Evolutionary conservation across 2,329 filamentous ascomycete species (phyloP), one percentile per base, ranked within the genome.

Genomic region (Pseudogymnoascus sp.): DNA sequence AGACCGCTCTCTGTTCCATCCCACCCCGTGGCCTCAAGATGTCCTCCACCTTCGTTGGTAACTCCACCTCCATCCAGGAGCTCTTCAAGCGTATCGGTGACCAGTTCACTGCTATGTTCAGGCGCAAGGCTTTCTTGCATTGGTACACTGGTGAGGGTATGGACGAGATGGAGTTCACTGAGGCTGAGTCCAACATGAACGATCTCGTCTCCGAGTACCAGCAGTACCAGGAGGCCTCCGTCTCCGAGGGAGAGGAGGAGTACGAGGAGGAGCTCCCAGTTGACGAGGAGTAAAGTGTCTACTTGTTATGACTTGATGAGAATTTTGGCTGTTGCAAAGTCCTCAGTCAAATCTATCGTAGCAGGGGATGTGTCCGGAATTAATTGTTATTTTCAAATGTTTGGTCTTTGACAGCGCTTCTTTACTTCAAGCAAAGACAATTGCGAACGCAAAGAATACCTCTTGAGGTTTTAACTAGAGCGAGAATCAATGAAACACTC

Each of bases 161-260:
- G 95, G 95, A 99, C 82, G 95, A 99, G 89, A 97, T 99, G 95
- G 95, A 99, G 84, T 99, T 99, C 85, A 99, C 95, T 77, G 95
- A 99, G 86, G 95, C 95, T 73, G 95, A 99, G 88, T 96, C 91
- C 82, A 99, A 99, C 86, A 97, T 99, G 95, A 97, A 99, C 85
- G 95, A 99, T 80, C 84, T 99, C 77, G 93, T 99, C 74, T 96
- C 92, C 67, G 95, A 99, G 81, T 99, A 99, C 85, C 95, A 97
- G 87, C 95, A 99, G 81, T 99, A 99, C 88, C 95, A 99, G 87
- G 95, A 99, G 80, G 95, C 95, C 77, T 90, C 91, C 75, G 86
- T 97, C 80, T 96, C 95, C 67, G 95, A 99, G 81, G 93, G 91
- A 73, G 93, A 97, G 81, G 93, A 96, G 82, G 92, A 96, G 77